These are phyloP conservation scores for Willaertia magna DNA, from an alignment of 208 protist genomes.

Conservation along the genomic window DNA sequence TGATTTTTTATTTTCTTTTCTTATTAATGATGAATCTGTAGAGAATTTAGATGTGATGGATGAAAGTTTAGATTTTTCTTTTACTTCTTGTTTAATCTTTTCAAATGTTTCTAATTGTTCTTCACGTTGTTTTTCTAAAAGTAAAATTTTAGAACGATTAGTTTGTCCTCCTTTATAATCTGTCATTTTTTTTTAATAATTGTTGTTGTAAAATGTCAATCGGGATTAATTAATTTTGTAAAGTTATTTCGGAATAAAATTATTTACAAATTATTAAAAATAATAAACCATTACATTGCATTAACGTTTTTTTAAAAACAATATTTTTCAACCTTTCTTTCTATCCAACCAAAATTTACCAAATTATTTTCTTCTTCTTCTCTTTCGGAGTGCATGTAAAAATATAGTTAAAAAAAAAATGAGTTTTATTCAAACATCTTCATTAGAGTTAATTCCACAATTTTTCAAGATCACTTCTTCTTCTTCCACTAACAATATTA, in stretches of 20 bases:
- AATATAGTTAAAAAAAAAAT: not conserved
- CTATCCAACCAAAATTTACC: too few species aligned
- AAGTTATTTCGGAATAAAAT: too few species aligned
- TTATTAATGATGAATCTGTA: too few species aligned
- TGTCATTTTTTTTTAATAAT: too few species aligned
- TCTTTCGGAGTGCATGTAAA: too few species aligned
- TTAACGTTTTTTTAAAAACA: too few species aligned
- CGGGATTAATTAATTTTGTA: too few species aligned
- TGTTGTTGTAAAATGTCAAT: too few species aligned
- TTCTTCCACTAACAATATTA: not conserved
- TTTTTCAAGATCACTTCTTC: not conserved
- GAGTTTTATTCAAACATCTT: not conserved
- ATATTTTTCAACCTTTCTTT: too few species aligned
- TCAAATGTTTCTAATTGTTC: not conserved
- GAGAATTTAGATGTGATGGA: not conserved
- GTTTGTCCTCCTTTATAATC: not conserved
- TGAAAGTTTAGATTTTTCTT: not conserved
- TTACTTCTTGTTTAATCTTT: not conserved
- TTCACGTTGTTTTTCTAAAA: not conserved
- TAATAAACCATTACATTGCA: too few species aligned
- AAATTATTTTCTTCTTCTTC: too few species aligned
- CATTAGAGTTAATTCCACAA: not conserved
- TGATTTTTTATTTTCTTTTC: not conserved
- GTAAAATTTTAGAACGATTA: not conserved
- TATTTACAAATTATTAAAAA: too few species aligned